These are phyloP conservation scores for Serendipita sp. DNA, from an alignment of 768 basidiomycete species.

Conservation along the genomic window DNA sequence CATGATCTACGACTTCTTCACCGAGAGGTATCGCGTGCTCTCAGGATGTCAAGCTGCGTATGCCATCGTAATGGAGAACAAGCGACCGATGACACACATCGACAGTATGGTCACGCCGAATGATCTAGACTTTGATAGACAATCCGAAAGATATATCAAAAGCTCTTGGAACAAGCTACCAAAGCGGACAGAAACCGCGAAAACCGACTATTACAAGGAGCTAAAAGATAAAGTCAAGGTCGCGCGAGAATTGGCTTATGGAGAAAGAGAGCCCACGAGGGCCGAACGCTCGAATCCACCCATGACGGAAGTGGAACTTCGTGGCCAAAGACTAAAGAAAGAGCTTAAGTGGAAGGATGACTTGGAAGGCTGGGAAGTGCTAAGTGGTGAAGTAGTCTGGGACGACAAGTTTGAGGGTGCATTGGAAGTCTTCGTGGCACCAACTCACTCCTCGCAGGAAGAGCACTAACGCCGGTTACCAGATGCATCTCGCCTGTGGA, in stretches of 20 bases:
- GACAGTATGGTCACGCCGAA: conserved; percentile 10
- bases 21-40: conserved; percentile 64
- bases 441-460: conserved; percentile 7
- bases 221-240: conserved; percentile 49
- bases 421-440: conserved; percentile 43
- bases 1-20: conserved; percentile 90
- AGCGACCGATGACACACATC: conserved; percentile 35
- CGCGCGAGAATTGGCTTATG: conserved; percentile 59
- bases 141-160: conserved; percentile 53
- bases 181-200: conserved; percentile 45
- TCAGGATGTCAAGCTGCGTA: conserved; percentile 72
- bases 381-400: conserved; percentile 62
- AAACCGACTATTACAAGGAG: conserved; percentile 59
- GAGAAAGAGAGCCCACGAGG: conserved; percentile 69
- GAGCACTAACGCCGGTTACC: too few species aligned
- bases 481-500: too few species aligned
- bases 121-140: conserved; percentile 64
- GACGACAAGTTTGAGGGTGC: conserved; percentile 50
- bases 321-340: conserved; percentile 76
- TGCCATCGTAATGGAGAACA: conserved; percentile 43
- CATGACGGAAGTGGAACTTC: conserved; percentile 74
- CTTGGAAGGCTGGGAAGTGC: conserved; percentile 60
- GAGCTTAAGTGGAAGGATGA: conserved; percentile 76
- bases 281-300: conserved; percentile 66
- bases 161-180: conserved; percentile 38